Conservation (phyloP, 23 red algal species). For the Rhodosorus marinus region DNA sequence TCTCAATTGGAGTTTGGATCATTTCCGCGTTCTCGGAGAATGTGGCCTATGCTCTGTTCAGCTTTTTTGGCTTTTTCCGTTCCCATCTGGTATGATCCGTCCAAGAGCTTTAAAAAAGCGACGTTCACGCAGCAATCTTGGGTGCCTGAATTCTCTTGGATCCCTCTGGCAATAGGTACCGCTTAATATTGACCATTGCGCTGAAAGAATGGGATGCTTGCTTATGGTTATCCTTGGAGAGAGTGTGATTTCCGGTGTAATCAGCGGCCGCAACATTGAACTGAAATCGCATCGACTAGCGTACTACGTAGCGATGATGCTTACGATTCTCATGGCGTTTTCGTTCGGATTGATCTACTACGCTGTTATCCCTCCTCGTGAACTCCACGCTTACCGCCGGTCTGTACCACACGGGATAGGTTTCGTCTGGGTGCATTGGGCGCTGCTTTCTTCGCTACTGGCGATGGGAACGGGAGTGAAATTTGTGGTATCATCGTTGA, state of each 20-base stretch:
- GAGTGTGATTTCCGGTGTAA: background rate
- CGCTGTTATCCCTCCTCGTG: background rate
- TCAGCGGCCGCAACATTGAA: background rate
- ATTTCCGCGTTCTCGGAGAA: no score
- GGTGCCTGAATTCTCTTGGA: no score
- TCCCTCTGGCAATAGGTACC: no score
- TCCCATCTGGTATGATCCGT: no score
- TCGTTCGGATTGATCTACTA: background rate
- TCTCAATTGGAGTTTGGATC: no score
- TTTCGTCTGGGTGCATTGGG: background rate
- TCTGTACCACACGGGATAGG: background rate
- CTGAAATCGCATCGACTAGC: background rate
- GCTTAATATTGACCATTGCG: slow-evolving; percentile 1
- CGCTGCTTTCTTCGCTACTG: background rate
- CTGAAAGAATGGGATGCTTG: background rate
- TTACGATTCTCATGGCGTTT: background rate
- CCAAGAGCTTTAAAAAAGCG: no score
- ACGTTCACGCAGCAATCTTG: no score
- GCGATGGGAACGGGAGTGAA: background rate
- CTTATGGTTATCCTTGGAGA: background rate
- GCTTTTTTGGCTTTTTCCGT: no score
- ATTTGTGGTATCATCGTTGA: background rate
- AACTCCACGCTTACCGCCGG: background rate
- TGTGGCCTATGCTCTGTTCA: no score
- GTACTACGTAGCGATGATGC: background rate